Base-by-base conservation (phyloP, 2,329 filamentous ascomycete genomes). In the Endoconidiophora polonica region DNA sequence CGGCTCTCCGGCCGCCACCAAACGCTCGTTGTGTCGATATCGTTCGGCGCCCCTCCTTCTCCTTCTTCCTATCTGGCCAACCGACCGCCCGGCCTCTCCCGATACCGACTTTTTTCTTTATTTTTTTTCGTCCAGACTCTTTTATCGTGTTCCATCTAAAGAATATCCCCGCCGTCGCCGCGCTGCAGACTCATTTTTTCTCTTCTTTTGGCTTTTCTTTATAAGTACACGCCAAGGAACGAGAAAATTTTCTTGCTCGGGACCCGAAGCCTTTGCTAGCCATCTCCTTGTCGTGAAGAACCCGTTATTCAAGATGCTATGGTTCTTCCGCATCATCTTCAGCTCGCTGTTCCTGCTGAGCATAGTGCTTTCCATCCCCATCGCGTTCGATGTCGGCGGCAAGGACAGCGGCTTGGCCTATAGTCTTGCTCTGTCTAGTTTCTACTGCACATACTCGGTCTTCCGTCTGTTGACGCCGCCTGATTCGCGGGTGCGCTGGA, bases 301-400 rank as follows among this genome's bases (percentile, higher is more conserved):
- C 1, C 16, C 16, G 16, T 18, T 18, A 18, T 16, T 40, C 58
- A 62, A 69, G 66, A 94, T 94, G 85, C 87, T 82, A 73, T 76
- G 72, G 82, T 73, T 90, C 66, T 78, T 88, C 66, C 81, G 82
- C 63, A 74, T 82, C 63, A 63, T 88, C 58, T 86, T 86, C 61
- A 86, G 86, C 67, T 73, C 81, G 62, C 67, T 86, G 66, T 96
- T 95, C 68, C 79, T 96, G 59, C 75, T 88, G 66, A 84, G 84
- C 67, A 87, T 95, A 65, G 80, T 96, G 62, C 83, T 96, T 62
- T 94, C 87, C 55, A 91, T 98, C 63, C 91, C 91, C 55, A 81
- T 98, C 62, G 86, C 90, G 60, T 96, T 96, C 70, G 91, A 98
- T 76, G 90, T 96, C 60, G 91, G 91, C 63, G 91, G 91, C 55